phyloP scores from a whole-genome alignment of 2,329 filamentous ascomycete genomes.

The Phoma sp. region DNA sequence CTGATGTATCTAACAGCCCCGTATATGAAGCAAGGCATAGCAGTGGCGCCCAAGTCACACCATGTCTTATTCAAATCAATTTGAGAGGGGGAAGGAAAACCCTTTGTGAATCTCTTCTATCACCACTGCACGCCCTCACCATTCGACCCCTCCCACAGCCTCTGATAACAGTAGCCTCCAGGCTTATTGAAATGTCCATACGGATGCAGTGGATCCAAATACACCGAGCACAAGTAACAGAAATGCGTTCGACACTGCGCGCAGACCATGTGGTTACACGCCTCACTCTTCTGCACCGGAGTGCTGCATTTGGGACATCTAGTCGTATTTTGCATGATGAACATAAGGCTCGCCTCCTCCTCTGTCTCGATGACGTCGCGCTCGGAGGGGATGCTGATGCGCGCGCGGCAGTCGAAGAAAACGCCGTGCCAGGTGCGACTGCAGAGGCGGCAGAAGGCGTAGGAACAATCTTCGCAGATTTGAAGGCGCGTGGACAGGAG shows the following conservation, averaged over 20 bases:
- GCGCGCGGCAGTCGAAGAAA: constrained; percentile 5
- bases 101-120: background rate
- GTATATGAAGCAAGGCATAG: background rate
- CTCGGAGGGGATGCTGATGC: background rate
- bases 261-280: constrained; percentile 2
- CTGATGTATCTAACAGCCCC: background rate
- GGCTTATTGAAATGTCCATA: background rate
- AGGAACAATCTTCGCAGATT: constrained; percentile 7
- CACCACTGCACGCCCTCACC: background rate
- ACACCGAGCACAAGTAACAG: constrained; percentile 3
- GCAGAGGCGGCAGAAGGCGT: constrained; percentile 4
- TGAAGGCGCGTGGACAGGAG: background rate
- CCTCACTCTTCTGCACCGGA: background rate
- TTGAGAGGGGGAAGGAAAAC: too few relatives aligned
- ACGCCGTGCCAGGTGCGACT: constrained; percentile 3
- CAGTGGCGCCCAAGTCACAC: too few relatives aligned
- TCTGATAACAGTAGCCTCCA: background rate
- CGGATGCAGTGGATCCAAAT: background rate
- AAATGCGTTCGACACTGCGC: background rate
- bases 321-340: background rate
- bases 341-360: background rate
- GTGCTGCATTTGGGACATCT: background rate
- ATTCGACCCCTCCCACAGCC: background rate
- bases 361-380: background rate
- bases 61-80: too few relatives aligned